These are phyloP conservation scores for Mycena kentingensis DNA, from an alignment of 768 basidiomycete species.

Conservation along the genomic window DNA sequence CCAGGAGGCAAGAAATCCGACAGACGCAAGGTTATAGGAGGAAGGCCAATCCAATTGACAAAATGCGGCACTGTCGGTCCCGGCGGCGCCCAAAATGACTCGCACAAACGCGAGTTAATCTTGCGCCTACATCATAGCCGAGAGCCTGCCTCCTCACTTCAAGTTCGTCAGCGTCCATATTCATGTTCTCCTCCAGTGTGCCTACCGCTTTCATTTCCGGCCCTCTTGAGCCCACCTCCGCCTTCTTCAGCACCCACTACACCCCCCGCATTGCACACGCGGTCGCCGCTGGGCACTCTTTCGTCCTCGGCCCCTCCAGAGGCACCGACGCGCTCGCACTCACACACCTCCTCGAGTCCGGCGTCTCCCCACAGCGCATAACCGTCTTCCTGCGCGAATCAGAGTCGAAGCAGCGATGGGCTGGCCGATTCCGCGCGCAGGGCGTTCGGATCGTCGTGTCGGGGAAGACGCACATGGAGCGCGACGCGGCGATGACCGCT, in stretches of 20 bases:
- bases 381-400: slow-evolving; percentile 24
- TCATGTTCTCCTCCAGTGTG: too few relatives aligned
- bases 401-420: slow-evolving; percentile 15
- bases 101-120: too few relatives aligned
- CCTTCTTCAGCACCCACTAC: slow-evolving; percentile 26
- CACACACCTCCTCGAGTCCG: slow-evolving; percentile 17
- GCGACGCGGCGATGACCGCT: slow-evolving; percentile 32
- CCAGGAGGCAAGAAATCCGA: too few relatives aligned
- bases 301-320: slow-evolving; percentile 26
- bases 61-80: too few relatives aligned
- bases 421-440: slow-evolving; percentile 18
- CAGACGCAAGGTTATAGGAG: too few relatives aligned
- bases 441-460: slow-evolving; percentile 23
- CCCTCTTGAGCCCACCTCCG: slow-evolving; percentile 9
- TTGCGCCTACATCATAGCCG: too few relatives aligned
- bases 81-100: too few relatives aligned
- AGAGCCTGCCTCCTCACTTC: too few relatives aligned
- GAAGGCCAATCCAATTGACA: too few relatives aligned
- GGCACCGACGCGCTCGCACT: slow-evolving; percentile 27
- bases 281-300: slow-evolving; percentile 24
- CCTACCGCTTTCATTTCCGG: slow-evolving; percentile 21
- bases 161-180: too few relatives aligned
- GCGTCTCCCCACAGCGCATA: slow-evolving; percentile 19
- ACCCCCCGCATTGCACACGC: slow-evolving; percentile 15
- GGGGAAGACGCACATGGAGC: slow-evolving; percentile 25